These are phyloP conservation scores for Phytophthora litchii DNA, from an alignment of 352 stramenopile genomes.

Conservation along the genomic window DNA sequence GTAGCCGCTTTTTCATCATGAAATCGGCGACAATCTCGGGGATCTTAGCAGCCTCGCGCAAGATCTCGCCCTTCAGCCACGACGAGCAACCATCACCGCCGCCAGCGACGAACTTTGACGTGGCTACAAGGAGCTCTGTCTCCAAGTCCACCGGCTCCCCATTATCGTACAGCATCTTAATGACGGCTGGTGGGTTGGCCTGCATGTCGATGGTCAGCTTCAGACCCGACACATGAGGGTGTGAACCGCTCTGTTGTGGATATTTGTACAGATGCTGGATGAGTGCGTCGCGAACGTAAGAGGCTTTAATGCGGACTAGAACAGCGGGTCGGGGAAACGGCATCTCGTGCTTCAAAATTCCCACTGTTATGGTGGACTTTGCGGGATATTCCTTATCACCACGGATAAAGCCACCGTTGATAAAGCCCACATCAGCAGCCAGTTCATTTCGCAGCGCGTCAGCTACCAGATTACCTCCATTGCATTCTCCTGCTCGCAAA, in stretches of 20 bases:
- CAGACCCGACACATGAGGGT: constrained; percentile 82
- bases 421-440: constrained; percentile 69
- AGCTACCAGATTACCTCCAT: constrained; percentile 78
- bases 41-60: constrained; percentile 57
- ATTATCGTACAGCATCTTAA: constrained; percentile 48
- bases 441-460: constrained; percentile 80
- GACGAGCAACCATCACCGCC: constrained; percentile 79
- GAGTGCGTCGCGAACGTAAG: constrained; percentile 73
- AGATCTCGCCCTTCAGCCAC: constrained; percentile 67
- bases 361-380: constrained; percentile 68
- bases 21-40: constrained; percentile 55
- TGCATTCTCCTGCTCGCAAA: constrained; percentile 75
- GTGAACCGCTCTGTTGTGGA: constrained; percentile 72
- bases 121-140: constrained; percentile 64
- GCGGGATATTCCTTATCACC: constrained; percentile 81
- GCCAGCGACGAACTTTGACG: constrained; percentile 79
- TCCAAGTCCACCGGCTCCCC: constrained; percentile 62
- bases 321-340: constrained; percentile 80
- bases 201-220: constrained; percentile 42
- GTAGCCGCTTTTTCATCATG: constrained; percentile 71
- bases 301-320: constrained; percentile 67
- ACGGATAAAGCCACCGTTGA: constrained; percentile 91
- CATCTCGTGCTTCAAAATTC: constrained; percentile 85
- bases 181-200: constrained; percentile 32
- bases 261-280: constrained; percentile 82